Conservation (phyloP, 495 filamentous ascomycete genomes). For the Pseudomonodictys pantanalensis region DNA sequence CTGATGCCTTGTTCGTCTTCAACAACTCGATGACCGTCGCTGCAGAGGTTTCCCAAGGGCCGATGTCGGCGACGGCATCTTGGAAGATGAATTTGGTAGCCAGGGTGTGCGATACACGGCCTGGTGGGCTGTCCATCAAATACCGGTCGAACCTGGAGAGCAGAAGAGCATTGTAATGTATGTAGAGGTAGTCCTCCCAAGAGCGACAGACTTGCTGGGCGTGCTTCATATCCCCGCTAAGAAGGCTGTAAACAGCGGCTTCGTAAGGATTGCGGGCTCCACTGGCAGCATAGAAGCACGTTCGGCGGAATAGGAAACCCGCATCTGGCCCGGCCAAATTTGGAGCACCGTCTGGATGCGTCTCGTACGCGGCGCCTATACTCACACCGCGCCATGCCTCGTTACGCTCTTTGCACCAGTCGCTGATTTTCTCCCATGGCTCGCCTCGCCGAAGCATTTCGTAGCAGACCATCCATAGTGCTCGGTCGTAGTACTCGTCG, state of each 20-base stretch:
- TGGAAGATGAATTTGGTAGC: constrained; percentile 51
- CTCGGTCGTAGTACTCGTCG: constrained; percentile 80
- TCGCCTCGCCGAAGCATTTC: constrained; percentile 81
- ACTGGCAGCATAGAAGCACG: constrained; percentile 72
- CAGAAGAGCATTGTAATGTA: constrained; percentile 79
- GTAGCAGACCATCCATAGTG: constrained; percentile 85
- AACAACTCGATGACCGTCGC: constrained; percentile 52
- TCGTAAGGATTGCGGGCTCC: constrained; percentile 69
- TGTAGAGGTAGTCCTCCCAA: constrained; percentile 91
- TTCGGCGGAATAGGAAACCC: constrained; percentile 70
- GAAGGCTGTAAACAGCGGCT: constrained; percentile 80
- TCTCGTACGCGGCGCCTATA: constrained; percentile 49
- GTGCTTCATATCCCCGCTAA: constrained; percentile 76
- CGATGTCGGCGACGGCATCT: constrained; percentile 54
- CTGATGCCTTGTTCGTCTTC: constrained; percentile 47
- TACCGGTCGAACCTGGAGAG: constrained; percentile 65
- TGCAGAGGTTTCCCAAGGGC: constrained; percentile 50
- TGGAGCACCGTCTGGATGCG: constrained; percentile 14
- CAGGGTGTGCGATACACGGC: constrained; percentile 42
- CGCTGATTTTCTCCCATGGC: constrained; percentile 65
- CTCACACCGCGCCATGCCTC: constrained; percentile 82
- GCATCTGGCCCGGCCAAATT: constrained; percentile 41
- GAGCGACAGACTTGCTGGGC: constrained; percentile 71
- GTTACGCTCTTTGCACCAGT: constrained; percentile 74
- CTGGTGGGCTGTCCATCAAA: constrained; percentile 49